phyloP scores from a whole-genome alignment of 139 green algal genomes.

The Picochlorum costavermella region DNA sequence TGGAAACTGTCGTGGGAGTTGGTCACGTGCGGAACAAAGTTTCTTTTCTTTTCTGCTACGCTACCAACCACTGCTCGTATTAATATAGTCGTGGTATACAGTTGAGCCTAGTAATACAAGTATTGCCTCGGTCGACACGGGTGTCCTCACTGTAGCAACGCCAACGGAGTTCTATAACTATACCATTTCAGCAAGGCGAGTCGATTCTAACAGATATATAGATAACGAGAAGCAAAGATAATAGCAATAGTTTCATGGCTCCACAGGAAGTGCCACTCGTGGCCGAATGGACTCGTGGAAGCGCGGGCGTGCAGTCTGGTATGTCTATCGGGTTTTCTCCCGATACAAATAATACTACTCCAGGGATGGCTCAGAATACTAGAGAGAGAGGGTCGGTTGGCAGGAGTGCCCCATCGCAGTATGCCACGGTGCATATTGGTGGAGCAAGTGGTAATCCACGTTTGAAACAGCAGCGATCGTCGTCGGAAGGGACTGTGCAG shows the following conservation, averaged over 20 bases:
- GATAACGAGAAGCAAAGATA: background rate
- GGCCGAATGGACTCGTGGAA: conserved; percentile 1
- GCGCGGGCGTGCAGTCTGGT: conserved; percentile 1
- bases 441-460: conserved; percentile 6
- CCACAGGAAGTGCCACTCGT: conserved; percentile 1
- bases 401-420: conserved; percentile 3
- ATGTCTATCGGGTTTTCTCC: background rate
- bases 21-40: no score
- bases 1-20: no score
- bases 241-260: background rate
- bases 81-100: no score
- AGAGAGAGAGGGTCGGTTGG: background rate
- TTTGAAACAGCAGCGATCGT: conserved; percentile 3
- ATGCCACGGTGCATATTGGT: conserved; percentile 3
- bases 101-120: no score
- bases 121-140: no score
- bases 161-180: background rate
- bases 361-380: background rate
- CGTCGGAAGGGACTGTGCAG: conserved; percentile 11
- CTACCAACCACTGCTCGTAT: no score
- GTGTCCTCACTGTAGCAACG: no score
- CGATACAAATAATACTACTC: background rate
- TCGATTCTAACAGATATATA: background rate
- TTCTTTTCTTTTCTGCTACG: no score
- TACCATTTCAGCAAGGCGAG: no score